phyloP scores from a whole-genome alignment of 352 stramenopile species.

The Globisporangium alternatum region DNA sequence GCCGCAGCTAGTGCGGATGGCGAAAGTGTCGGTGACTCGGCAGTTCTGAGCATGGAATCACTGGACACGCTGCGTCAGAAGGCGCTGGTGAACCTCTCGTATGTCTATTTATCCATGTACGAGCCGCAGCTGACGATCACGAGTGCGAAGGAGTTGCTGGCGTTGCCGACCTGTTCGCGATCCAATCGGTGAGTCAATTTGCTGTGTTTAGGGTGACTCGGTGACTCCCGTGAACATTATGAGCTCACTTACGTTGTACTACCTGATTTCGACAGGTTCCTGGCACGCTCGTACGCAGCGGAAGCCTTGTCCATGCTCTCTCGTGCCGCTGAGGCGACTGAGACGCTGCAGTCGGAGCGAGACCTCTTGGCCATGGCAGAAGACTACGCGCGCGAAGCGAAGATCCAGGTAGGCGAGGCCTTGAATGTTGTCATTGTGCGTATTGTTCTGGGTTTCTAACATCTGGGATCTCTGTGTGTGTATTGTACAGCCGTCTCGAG shows the following conservation, averaged over 20 bases:
- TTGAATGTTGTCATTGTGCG: neutral
- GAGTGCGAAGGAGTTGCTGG: conserved; percentile 76
- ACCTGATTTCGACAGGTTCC: conserved; percentile 31
- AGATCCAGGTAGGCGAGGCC: conserved; percentile 47
- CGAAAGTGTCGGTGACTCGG: conserved; percentile 20
- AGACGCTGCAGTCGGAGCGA: conserved; percentile 66
- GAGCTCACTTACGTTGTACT: neutral
- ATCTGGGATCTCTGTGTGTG: conserved; percentile 12
- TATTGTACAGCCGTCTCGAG: conserved; percentile 43
- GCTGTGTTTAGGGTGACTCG: neutral
- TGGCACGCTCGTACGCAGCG: conserved; percentile 85
- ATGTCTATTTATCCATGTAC: conserved; percentile 90
- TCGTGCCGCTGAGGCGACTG: conserved; percentile 72
- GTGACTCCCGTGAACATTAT: neutral
- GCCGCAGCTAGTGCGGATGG: conserved; percentile 19
- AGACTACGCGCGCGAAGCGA: conserved; percentile 74
- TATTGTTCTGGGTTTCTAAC: neutral
- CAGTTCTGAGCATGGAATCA: conserved; percentile 42
- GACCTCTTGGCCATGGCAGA: conserved; percentile 76
- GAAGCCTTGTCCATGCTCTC: conserved; percentile 89
- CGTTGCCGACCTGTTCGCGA: conserved; percentile 64
- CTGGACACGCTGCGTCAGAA: conserved; percentile 80
- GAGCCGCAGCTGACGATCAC: conserved; percentile 87
- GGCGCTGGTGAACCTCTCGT: conserved; percentile 83
- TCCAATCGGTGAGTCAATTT: conserved; percentile 42